Evolutionary conservation across 495 filamentous ascomycete species (phyloP).

Genomic region (Lophiotrema nucula): DNA sequence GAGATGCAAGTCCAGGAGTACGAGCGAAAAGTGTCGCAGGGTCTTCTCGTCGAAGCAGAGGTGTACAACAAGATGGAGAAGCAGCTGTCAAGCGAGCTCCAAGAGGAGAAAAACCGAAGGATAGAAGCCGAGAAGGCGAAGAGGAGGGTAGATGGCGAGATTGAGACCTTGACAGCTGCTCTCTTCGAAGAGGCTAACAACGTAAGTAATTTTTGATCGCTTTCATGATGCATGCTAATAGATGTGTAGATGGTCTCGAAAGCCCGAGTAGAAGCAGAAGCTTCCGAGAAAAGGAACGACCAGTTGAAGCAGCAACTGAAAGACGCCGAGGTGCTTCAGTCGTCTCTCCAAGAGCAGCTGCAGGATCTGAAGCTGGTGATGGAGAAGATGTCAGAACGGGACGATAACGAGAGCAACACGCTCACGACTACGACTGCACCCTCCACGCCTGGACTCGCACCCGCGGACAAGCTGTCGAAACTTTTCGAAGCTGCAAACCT

Average conservation of each 20-base stretch:
- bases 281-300: slow-evolving; percentile 68
- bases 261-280: slow-evolving; percentile 68
- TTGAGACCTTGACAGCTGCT: slow-evolving; percentile 83
- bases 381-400: slow-evolving; percentile 76
- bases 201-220: slow-evolving; percentile 45
- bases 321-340: slow-evolving; percentile 82
- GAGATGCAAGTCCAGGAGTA: slow-evolving; percentile 69
- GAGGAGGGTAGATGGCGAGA: slow-evolving; percentile 72
- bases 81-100: slow-evolving; percentile 64
- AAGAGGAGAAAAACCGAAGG: slow-evolving; percentile 60
- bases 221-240: not conserved
- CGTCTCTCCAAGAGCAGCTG: slow-evolving; percentile 90
- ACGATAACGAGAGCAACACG: slow-evolving; percentile 61
- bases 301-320: slow-evolving; percentile 74
- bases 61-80: slow-evolving; percentile 69
- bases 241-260: slow-evolving; percentile 78
- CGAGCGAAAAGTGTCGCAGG: slow-evolving; percentile 66
- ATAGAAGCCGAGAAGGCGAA: slow-evolving; percentile 66
- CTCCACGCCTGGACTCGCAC: slow-evolving; percentile 59
- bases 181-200: slow-evolving; percentile 94
- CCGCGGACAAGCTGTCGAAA: slow-evolving; percentile 43
- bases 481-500: slow-evolving; percentile 48
- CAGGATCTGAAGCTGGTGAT: slow-evolving; percentile 86
- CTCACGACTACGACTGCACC: slow-evolving; percentile 63
- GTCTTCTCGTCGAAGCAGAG: slow-evolving; percentile 67